These are phyloP conservation scores for Saturnispora silvae DNA, from an alignment of 805 yeast species.

Conservation along the genomic window DNA sequence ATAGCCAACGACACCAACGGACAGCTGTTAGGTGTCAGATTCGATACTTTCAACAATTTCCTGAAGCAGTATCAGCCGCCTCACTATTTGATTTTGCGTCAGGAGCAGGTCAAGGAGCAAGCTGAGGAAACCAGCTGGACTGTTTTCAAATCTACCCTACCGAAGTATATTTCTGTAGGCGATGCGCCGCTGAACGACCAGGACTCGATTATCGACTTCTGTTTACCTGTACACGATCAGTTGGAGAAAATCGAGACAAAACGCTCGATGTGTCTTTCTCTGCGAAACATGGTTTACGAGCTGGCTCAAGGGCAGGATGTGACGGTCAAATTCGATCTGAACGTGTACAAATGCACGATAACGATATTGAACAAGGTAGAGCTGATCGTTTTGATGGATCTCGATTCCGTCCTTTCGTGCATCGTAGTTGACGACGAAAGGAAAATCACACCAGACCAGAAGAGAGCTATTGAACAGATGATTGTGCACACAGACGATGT, in stretches of 20 bases:
- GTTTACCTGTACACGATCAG: constrained; percentile 16
- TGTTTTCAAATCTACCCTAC: constrained; percentile 27
- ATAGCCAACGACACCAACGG: constrained; percentile 24
- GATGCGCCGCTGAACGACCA: constrained; percentile 15
- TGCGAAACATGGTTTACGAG: constrained; percentile 10
- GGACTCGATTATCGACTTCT: constrained; percentile 2
- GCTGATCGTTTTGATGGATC: constrained; percentile 17
- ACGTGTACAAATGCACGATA: constrained; percentile 20
- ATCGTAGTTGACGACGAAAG: constrained; percentile 3
- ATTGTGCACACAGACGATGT: background rate
- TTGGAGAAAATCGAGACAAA: constrained; percentile 19
- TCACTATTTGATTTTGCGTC: constrained; percentile 37
- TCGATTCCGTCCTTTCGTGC: constrained; percentile 9
- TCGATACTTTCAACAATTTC: constrained; percentile 31
- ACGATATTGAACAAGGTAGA: constrained; percentile 12
- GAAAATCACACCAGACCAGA: background rate
- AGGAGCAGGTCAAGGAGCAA: background rate
- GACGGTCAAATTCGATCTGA: constrained; percentile 21
- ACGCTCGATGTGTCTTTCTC: constrained; percentile 10
- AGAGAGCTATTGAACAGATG: constrained; percentile 4
- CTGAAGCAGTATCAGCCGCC: constrained; percentile 28
- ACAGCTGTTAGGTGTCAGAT: constrained; percentile 37
- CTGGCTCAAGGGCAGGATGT: too few relatives aligned
- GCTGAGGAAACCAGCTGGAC: constrained; percentile 17
- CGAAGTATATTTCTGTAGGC: constrained; percentile 22